Percentiles rank a stretch among this genome's conserved stretches.
Evolutionary conservation across 176 grass and related monocot genomes (phyloP).

Genomic region (Triticum turgidum): DNA sequence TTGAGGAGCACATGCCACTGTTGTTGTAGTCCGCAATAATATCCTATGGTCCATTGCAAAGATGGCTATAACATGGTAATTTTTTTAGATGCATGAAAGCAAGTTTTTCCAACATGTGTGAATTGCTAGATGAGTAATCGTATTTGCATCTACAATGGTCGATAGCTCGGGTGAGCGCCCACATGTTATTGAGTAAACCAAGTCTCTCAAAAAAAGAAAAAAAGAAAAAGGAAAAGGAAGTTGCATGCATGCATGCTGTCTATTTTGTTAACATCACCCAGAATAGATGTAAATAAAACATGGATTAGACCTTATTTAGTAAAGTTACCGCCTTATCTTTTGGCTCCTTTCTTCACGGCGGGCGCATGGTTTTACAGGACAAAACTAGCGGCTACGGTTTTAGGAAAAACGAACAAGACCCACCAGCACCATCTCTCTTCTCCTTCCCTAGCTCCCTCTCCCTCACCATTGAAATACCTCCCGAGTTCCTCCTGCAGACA

Average conservation of each 20-base stretch:
- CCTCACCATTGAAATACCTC: conserved; percentile 21
- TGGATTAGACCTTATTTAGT: not conserved
- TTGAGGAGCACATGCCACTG: conserved; percentile 49
- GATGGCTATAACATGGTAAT: not conserved
- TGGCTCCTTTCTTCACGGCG: not conserved
- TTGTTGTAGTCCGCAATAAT: conserved; percentile 37
- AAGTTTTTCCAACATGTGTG: not conserved
- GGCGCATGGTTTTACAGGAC: not conserved
- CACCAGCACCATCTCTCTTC: not conserved
- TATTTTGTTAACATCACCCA: not conserved
- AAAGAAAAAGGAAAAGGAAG: too few relatives aligned
- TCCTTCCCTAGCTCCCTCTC: not conserved
- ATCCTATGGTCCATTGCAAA: not conserved
- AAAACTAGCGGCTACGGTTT: not conserved
- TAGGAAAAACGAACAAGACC: not conserved
- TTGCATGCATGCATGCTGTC: not conserved
- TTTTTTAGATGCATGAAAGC: not conserved
- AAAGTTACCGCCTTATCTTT: not conserved
- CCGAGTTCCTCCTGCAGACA: not conserved
- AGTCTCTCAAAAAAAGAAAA: too few relatives aligned
- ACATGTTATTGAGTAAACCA: not conserved
- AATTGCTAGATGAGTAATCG: not conserved
- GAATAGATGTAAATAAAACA: not conserved
- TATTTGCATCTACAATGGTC: too few relatives aligned
- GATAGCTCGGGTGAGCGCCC: not conserved